phyloP scores from a whole-genome alignment of 495 filamentous ascomycete genomes.

The Chlorociboria aeruginascens region DNA sequence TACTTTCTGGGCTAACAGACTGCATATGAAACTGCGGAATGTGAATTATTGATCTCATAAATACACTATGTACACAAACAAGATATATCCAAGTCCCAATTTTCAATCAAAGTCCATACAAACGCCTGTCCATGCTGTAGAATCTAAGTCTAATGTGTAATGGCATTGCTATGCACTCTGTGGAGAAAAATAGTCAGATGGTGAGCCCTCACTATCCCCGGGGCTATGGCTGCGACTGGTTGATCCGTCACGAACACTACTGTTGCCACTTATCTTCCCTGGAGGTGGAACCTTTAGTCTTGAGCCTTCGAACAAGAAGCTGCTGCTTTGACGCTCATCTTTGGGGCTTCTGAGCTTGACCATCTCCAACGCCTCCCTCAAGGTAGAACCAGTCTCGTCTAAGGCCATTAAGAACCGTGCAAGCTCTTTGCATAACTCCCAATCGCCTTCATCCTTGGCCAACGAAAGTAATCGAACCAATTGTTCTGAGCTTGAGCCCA shows the following conservation, averaged over 20 bases:
- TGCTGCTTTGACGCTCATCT: constrained; percentile 24
- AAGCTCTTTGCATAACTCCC: constrained; percentile 93
- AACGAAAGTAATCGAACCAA: constrained; percentile 71
- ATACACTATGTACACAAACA: too few relatives aligned
- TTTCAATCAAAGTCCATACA: neutral
- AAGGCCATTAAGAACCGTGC: constrained; percentile 87
- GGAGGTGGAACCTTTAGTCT: constrained; percentile 37
- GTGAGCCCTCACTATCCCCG: neutral
- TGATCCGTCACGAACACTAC: constrained; percentile 7
- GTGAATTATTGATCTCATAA: too few relatives aligned
- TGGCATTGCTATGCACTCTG: constrained; percentile 2
- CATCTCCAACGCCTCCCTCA: constrained; percentile 65
- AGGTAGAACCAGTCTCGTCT: constrained; percentile 72
- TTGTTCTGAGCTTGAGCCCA: constrained; percentile 64
- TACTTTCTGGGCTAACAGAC: too few relatives aligned
- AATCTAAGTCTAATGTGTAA: constrained; percentile 4
- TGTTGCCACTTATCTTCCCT: constrained; percentile 19
- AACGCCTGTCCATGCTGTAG: constrained; percentile 10
- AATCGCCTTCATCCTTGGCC: constrained; percentile 77
- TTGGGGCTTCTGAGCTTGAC: constrained; percentile 44
- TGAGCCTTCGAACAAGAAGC: constrained; percentile 33
- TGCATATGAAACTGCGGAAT: too few relatives aligned
- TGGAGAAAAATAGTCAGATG: constrained; percentile 15
- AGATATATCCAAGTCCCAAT: neutral
- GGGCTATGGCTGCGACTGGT: constrained; percentile 12